These are phyloP conservation scores for Cladosporium austrohemisphaericum DNA, from an alignment of 2,329 filamentous ascomycete genomes.

Conservation along the genomic window DNA sequence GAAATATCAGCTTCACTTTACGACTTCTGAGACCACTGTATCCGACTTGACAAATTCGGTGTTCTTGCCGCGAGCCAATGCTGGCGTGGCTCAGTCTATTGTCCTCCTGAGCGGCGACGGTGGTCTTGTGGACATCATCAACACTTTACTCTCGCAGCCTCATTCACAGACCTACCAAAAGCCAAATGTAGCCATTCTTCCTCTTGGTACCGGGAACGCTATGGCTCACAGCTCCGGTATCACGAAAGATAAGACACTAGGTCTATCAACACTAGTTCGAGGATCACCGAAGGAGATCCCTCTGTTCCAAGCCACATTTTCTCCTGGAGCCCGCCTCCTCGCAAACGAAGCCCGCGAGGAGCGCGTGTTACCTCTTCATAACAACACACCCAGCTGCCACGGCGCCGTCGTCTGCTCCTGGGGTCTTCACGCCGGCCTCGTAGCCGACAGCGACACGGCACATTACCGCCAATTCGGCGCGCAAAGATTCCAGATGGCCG, in stretches of 20 bases:
- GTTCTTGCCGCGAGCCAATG: slow-evolving; percentile 49
- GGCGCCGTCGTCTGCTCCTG: slow-evolving; percentile 86
- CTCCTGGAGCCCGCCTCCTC: slow-evolving; percentile 41
- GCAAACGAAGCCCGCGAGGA: slow-evolving; percentile 45
- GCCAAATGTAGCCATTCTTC: slow-evolving; percentile 55
- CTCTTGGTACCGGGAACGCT: slow-evolving; percentile 51
- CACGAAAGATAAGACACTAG: slow-evolving; percentile 38
- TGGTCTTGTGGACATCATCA: slow-evolving; percentile 77
- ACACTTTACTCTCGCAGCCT: slow-evolving; percentile 51
- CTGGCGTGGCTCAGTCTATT: slow-evolving; percentile 55
- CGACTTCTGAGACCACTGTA: slow-evolving; percentile 61
- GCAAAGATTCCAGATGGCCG: slow-evolving; percentile 80
- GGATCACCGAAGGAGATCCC: slow-evolving; percentile 38
- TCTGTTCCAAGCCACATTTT: slow-evolving; percentile 44
- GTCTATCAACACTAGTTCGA: slow-evolving; percentile 37
- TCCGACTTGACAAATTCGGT: slow-evolving; percentile 55
- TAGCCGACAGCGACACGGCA: slow-evolving; percentile 84
- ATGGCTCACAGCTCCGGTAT: slow-evolving; percentile 44
- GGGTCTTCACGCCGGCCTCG: slow-evolving; percentile 82
- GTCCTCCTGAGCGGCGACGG: slow-evolving; percentile 85
- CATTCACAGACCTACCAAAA: slow-evolving; percentile 37
- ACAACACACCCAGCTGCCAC: slow-evolving; percentile 42
- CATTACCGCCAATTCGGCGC: slow-evolving; percentile 74
- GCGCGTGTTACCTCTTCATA: slow-evolving; percentile 31
- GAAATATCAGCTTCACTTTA: slow-evolving; percentile 54